phyloP scores from a whole-genome alignment of 2,329 filamentous ascomycete species.

The Blumeria hordei region DNA sequence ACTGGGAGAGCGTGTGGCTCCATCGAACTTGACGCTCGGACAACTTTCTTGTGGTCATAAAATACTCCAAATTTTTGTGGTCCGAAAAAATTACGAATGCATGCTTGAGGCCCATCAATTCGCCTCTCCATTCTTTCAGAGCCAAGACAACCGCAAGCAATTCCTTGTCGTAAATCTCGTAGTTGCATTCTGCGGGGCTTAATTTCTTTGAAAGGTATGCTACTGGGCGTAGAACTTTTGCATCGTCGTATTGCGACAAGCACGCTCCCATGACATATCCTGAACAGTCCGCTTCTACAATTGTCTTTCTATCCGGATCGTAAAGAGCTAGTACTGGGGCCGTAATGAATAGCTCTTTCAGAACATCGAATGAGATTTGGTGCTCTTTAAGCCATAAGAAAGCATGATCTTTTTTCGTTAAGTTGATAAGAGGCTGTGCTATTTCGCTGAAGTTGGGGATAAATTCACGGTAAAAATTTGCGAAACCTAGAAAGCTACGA shows the following conservation, averaged over 20 bases:
- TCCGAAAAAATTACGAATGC: neutral
- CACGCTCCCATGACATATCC: neutral
- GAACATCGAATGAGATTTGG: neutral
- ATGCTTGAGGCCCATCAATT: neutral
- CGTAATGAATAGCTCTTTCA: neutral
- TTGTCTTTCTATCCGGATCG: neutral
- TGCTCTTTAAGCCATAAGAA: neutral
- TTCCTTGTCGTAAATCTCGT: conserved; percentile 1
- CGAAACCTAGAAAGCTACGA: neutral
- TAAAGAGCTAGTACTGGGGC: neutral
- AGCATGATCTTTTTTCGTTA: neutral
- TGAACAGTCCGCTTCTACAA: neutral
- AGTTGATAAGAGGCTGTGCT: neutral
- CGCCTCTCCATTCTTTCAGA: neutral
- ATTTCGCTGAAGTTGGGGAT: neutral
- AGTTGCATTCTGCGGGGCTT: neutral
- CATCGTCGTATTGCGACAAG: neutral
- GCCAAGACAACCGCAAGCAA: neutral
- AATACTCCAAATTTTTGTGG: neutral
- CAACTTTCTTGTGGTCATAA: neutral
- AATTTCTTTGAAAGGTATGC: neutral
- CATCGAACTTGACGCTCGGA: neutral
- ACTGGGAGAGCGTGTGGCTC: neutral
- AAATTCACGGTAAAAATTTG: neutral
- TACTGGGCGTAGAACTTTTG: neutral